Evolutionary conservation across 2,329 filamentous ascomycete genomes (phyloP).

Genomic region (Penicillium freii): DNA sequence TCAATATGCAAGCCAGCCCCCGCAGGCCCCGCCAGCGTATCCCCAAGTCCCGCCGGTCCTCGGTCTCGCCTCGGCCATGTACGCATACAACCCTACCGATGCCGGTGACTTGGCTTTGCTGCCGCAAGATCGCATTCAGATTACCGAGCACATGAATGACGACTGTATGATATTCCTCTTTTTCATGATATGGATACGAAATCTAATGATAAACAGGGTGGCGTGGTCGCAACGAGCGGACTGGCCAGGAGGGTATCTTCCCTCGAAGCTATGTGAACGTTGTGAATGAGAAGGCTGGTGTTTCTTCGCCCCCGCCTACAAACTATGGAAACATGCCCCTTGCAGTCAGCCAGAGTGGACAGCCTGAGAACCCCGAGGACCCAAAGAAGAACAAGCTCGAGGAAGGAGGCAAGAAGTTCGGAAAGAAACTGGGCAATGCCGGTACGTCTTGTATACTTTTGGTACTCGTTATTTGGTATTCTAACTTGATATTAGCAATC

Average conservation of each 20-base stretch:
- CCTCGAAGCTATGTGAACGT: slow-evolving; percentile 82
- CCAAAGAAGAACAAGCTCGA: slow-evolving; percentile 62
- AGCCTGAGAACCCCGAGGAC: slow-evolving; percentile 43
- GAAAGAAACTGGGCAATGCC: slow-evolving; percentile 84
- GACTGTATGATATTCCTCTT: slow-evolving; percentile 60
- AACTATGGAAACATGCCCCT: slow-evolving; percentile 66
- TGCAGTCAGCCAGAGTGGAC: slow-evolving; percentile 62
- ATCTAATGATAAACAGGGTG: slow-evolving; percentile 48
- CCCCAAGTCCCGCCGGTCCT: slow-evolving; percentile 55
- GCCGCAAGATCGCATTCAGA: slow-evolving; percentile 74
- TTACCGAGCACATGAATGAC: slow-evolving; percentile 90
- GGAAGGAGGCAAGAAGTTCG: slow-evolving; percentile 87
- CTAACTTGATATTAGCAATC: slow-evolving; percentile 59
- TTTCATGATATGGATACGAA: not conserved
- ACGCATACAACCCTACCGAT: slow-evolving; percentile 77
- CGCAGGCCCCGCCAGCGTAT: slow-evolving; percentile 56
- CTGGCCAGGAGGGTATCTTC: slow-evolving; percentile 86
- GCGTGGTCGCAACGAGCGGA: slow-evolving; percentile 85
- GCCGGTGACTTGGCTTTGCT: slow-evolving; percentile 78
- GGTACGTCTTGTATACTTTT: slow-evolving; percentile 34
- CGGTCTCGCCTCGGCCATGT: slow-evolving; percentile 74
- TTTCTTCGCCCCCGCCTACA: slow-evolving; percentile 39
- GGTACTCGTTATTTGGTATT: not conserved
- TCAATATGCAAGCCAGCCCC: slow-evolving; percentile 31
- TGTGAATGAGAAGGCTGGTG: slow-evolving; percentile 60